A percentile compares a stretch with the other conserved stretches of the same genome.
Conservation (phyloP, 192 early-diverging fungal genomes). For the Geranomyces variabilis region DNA sequence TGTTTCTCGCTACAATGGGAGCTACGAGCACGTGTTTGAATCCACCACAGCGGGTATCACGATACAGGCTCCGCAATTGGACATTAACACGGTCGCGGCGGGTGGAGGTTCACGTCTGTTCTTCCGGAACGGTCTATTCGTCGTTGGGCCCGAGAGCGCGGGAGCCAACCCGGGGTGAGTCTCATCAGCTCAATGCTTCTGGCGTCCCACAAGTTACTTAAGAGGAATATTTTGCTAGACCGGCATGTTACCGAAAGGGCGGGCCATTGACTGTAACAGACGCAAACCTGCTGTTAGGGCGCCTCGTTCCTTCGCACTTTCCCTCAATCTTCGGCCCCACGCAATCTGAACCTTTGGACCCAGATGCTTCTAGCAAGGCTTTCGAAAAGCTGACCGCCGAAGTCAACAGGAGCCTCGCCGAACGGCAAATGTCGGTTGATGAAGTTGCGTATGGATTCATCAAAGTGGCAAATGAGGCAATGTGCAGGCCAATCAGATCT, state of each 20-base stretch:
- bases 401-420: constrained; percentile 58
- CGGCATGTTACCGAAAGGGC: constrained; percentile 93
- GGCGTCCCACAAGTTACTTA: background rate
- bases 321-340: constrained; percentile 91
- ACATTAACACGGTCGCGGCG: constrained; percentile 94
- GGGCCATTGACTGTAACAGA: constrained; percentile 90
- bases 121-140: constrained; percentile 92
- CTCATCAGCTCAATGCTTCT: background rate
- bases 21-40: constrained; percentile 92
- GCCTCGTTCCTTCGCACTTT: constrained; percentile 83
- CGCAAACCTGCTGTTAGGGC: constrained; percentile 88
- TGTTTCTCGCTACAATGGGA: constrained; percentile 88
- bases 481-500: constrained; percentile 93
- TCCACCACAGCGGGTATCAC: constrained; percentile 83
- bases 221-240: constrained; percentile 34
- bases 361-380: constrained; percentile 57
- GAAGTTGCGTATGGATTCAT: constrained; percentile 94
- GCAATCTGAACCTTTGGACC: constrained; percentile 81
- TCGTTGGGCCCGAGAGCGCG: constrained; percentile 87
- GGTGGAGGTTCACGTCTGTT: constrained; percentile 93
- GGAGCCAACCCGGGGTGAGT: constrained; percentile 83
- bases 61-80: constrained; percentile 93
- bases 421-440: constrained; percentile 66
- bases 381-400: constrained; percentile 68
- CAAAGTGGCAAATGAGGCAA: constrained; percentile 94